Evolutionary conservation across 305 asterid species (phyloP).

Genomic region (Salvia sclarea): DNA sequence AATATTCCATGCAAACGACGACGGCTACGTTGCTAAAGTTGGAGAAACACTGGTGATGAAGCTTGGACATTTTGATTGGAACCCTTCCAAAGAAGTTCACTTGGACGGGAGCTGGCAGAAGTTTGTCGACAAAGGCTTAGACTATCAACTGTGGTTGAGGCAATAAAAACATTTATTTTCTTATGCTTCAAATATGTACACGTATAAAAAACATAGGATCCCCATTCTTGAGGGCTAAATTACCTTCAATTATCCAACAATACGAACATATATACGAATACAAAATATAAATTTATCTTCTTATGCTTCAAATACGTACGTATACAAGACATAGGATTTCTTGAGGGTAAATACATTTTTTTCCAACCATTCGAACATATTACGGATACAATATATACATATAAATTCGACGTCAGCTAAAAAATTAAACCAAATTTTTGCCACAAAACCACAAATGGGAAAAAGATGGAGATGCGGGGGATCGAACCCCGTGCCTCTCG

Average conservation of each 20-base stretch:
- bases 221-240: not conserved
- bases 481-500: slow-evolving; percentile 99
- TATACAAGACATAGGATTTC: too few relatives aligned
- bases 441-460: too few relatives aligned
- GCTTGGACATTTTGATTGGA: slow-evolving; percentile 23
- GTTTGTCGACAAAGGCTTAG: slow-evolving; percentile 19
- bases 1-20: slow-evolving; percentile 24
- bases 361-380: too few relatives aligned
- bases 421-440: too few relatives aligned
- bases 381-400: too few relatives aligned
- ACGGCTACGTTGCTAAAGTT: slow-evolving; percentile 19
- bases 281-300: too few relatives aligned
- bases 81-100: slow-evolving; percentile 29
- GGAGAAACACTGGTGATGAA: slow-evolving; percentile 27
- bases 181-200: not conserved
- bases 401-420: too few relatives aligned
- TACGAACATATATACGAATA: not conserved
- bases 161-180: not conserved
- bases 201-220: not conserved
- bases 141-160: slow-evolving; percentile 28
- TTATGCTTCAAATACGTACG: too few relatives aligned
- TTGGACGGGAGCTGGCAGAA: slow-evolving; percentile 31
- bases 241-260: not conserved
- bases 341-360: too few relatives aligned
- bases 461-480: slow-evolving; percentile 85